A percentile compares a stretch with the other conserved stretches of the same genome.
Conservation (phyloP, 2,329 filamentous ascomycete species). For the Chaetomium sp. region DNA sequence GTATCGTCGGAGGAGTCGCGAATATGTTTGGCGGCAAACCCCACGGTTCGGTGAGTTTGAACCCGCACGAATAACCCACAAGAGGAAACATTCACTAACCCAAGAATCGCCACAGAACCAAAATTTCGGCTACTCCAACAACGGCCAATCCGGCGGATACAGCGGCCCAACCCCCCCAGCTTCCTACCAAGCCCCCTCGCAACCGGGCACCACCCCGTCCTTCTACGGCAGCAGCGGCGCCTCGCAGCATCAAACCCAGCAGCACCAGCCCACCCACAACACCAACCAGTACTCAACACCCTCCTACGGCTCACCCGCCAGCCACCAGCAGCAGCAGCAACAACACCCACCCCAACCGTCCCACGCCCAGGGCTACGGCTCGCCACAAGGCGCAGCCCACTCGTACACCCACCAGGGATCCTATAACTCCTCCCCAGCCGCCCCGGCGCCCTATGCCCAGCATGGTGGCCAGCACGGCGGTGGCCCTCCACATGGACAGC, state of each 20-base stretch:
- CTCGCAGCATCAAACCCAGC: constrained; percentile 19
- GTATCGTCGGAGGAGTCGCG: constrained; percentile 50
- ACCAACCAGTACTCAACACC: constrained; percentile 10
- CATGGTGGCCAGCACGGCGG: background rate
- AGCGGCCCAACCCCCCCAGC: constrained; percentile 57
- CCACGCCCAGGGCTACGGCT: constrained; percentile 1
- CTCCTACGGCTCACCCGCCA: constrained; percentile 13
- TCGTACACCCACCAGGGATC: constrained; percentile 10
- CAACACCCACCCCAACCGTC: background rate
- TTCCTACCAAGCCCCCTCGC: constrained; percentile 45
- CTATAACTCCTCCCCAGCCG: constrained; percentile 3
- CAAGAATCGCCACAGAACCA: constrained; percentile 34
- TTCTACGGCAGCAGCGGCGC: constrained; percentile 26
- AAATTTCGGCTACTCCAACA: constrained; percentile 58
- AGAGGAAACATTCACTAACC: background rate
- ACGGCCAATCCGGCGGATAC: constrained; percentile 47
- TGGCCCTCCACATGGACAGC: background rate
- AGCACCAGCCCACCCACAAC: constrained; percentile 18
- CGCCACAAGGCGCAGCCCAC: constrained; percentile 4
- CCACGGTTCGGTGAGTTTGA: constrained; percentile 32
- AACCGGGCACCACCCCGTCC: constrained; percentile 24
- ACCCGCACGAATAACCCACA: background rate
- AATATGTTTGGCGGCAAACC: constrained; percentile 46
- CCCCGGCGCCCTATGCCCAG: background rate
- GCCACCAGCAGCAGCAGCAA: constrained; percentile 19